Base-by-base conservation (phyloP, 495 filamentous ascomycete genomes). In the Recurvomyces mirabilis region DNA sequence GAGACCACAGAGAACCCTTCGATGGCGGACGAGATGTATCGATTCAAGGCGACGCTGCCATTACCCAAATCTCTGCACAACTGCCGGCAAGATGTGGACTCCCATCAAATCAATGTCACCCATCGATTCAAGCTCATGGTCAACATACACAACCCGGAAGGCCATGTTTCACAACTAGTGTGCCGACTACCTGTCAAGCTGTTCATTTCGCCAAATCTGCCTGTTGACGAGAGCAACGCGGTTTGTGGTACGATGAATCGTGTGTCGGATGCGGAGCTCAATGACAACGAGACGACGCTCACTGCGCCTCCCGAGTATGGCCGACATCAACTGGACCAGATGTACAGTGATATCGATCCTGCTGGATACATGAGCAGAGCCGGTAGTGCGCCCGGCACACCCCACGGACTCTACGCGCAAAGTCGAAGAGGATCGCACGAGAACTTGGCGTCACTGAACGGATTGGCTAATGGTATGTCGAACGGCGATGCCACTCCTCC, bases 161-260 rank as follows among this genome's bases (percentile, higher is more conserved):
- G 84, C 0, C 91, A 95, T 60, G 70, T 85, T 32, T 94, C 87
- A 38, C 87, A 95, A 75, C 74, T 95, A 36, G 82, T 87, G 15
- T 86, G 85, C 31, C 84, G 82, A 14, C 72, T 95, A 19, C 85
- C 87, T 3, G 73, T 98, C 23, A 80, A 80, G 23, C 78, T 98
- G 24, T 94, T 89, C 64, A 93, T 96, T 51, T 98, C 91, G 11
- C 91, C 91, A 13, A 83, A 85, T 54, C 75, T 93, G 58, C 77
- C 82, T 9, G 71, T 95, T 25, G 81, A 84, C 52, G 83, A 89
- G 15, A 72, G 87, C 47, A 84, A 87, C 42, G 78, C 78, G 48
- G 67, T 86, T 14, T 69, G 75, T 43, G 61, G 68, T 1, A 69
- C 71, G 5, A 58, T 65, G 35, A 59, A 63, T 38, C 60, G 63